These are phyloP conservation scores for Botrytis paeoniae DNA, from an alignment of 2,329 filamentous ascomycete species.

Conservation along the genomic window DNA sequence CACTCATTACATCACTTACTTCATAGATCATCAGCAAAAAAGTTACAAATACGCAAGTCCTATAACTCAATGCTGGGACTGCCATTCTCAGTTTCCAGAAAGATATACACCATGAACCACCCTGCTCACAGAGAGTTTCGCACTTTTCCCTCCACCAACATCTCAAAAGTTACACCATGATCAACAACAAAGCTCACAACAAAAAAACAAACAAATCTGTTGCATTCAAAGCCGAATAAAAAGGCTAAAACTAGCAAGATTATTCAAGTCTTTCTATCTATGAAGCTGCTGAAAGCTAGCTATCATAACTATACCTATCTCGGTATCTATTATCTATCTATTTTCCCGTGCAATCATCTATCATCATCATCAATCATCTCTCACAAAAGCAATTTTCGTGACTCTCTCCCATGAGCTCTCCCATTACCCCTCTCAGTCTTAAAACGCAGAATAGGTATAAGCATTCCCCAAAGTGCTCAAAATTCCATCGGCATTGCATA, in stretches of 20 bases:
- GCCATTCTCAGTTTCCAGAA: too few species aligned
- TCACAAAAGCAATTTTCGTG: not conserved
- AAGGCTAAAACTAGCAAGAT: not conserved
- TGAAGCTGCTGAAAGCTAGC: not conserved
- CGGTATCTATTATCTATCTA: not conserved
- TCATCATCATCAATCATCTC: not conserved
- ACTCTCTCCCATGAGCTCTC: not conserved
- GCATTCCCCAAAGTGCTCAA: not conserved
- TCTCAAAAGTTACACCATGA: fast-evolving
- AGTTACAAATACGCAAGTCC: too few species aligned
- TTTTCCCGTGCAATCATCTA: not conserved
- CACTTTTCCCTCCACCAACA: not conserved
- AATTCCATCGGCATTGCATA: not conserved
- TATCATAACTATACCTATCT: not conserved
- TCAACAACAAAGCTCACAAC: too few species aligned
- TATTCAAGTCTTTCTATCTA: not conserved
- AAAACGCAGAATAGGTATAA: conserved; percentile 9
- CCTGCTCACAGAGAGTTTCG: too few species aligned
- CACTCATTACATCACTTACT: too few species aligned
- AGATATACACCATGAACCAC: too few species aligned
- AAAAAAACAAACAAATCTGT: not conserved
- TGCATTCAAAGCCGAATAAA: not conserved
- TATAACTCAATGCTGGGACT: too few species aligned
- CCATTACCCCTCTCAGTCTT: too few species aligned
- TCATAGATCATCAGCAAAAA: too few species aligned